Base-by-base conservation (phyloP, 257 asterid species). In the Solanum chaucha region DNA sequence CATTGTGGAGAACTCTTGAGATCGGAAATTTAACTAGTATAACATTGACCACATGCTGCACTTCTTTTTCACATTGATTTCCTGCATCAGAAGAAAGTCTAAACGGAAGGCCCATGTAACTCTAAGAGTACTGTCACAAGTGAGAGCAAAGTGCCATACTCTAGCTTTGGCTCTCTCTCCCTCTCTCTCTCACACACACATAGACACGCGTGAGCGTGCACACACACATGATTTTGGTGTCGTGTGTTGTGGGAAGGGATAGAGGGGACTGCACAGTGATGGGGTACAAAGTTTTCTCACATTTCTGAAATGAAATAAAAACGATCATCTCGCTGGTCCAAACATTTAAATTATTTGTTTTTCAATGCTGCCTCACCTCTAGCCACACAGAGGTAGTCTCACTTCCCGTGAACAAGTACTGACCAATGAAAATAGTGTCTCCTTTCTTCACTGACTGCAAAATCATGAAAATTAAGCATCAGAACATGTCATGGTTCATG, bases 311-410 rank as follows among this genome's bases (percentile, higher is more conserved):
- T 35, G 19, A 81, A 28, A 46, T 17, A 48, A 30, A 81, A 81
- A 28, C 5, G 28, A 81, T 48, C 68, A 48, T 81, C 28, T 17
- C 17, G 19, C 28, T 30, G 35, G 19, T 81, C 5, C 41, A 81
- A 81, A 81, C 68, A 48, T 81, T 55, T 44, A 26, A 78, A 44
- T 3, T 32, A 44, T 58, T 80, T 26, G 22, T 48, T 80, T 46
- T 5, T 17, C 85, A 80, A 28, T 24, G 85, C 28, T 17, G 41
- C 41, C 85, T 80, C 85, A 95, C 99, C 97, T 97, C 98, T 35
- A 97, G 94, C 99, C 99, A 97, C 48, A 94, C 98, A 24, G 99
- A 97, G 89, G 99, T 97, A 58, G 97, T 94, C 90, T 97, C 99
- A 91, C 99, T 97, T 90, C 99, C 98, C 41, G 99, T 97, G 90